Conservation (phyloP, 306 rosid genomes). For the Quercus berberidifolia region DNA sequence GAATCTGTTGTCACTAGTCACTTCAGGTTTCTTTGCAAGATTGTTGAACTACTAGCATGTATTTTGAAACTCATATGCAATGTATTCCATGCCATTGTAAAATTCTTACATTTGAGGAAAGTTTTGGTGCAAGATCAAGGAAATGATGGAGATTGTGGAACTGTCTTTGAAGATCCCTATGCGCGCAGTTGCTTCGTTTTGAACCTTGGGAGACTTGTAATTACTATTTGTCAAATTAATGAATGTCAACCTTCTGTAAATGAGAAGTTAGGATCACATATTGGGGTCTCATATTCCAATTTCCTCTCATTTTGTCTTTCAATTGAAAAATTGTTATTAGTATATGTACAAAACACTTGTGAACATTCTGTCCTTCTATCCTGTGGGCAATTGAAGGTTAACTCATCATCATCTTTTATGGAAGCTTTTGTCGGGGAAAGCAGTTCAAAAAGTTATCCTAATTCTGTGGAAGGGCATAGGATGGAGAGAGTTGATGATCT, state of each 20-base stretch:
- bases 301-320: slow-evolving; percentile 42
- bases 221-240: slow-evolving; percentile 40
- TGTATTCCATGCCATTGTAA: slow-evolving; percentile 26
- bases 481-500: slow-evolving; percentile 25
- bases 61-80: slow-evolving; percentile 45
- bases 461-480: slow-evolving; percentile 36
- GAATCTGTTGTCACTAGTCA: slow-evolving; percentile 8
- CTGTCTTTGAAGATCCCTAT: slow-evolving; percentile 30
- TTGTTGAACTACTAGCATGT: slow-evolving; percentile 32
- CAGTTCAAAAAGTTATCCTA: slow-evolving; percentile 23
- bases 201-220: slow-evolving; percentile 56
- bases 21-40: slow-evolving; percentile 30
- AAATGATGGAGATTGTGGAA: slow-evolving; percentile 31
- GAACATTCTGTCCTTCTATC: slow-evolving; percentile 66
- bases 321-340: slow-evolving; percentile 45
- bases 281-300: slow-evolving; percentile 44
- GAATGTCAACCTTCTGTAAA: slow-evolving; percentile 45
- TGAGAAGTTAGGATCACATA: slow-evolving; percentile 51
- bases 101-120: slow-evolving; percentile 22
- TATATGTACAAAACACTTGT: slow-evolving; percentile 42
- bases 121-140: slow-evolving; percentile 35
- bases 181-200: slow-evolving; percentile 43
- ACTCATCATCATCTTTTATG: slow-evolving; percentile 37
- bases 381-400: slow-evolving; percentile 64
- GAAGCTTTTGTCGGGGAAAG: slow-evolving; percentile 23